Percentiles rank a stretch among this genome's conserved stretches.
Evolutionary conservation across 495 filamentous ascomycete genomes (phyloP).

Genomic region (Cercophora scortea): DNA sequence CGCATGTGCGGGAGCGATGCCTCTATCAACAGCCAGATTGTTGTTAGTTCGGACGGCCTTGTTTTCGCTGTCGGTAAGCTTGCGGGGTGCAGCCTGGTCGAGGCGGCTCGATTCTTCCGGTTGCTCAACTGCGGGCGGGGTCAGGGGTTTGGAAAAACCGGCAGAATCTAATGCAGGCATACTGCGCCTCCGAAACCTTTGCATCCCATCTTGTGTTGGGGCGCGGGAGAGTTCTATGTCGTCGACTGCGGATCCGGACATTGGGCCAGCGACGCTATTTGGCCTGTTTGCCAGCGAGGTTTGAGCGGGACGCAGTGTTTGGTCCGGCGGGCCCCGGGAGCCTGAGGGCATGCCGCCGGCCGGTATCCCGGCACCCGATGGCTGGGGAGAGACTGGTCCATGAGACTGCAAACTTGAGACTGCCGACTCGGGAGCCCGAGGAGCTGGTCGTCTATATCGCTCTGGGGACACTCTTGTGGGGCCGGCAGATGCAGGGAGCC

Average conservation of each 20-base stretch:
- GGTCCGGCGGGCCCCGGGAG: conserved; percentile 20
- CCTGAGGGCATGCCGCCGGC: conserved; percentile 2
- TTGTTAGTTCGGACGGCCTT: conserved; percentile 19
- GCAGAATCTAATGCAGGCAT: conserved; percentile 70
- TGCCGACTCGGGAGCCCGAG: conserved; percentile 33
- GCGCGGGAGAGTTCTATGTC: conserved; percentile 44
- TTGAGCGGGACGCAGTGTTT: conserved; percentile 23
- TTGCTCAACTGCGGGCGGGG: conserved; percentile 31
- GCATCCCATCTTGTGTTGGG: conserved; percentile 52
- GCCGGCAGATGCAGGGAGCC: too few relatives aligned
- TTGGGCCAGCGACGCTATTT: conserved; percentile 36
- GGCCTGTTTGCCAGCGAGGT: conserved; percentile 26
- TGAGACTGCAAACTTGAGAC: conserved; percentile 14
- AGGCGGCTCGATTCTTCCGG: conserved; percentile 30
- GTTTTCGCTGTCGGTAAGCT: conserved; percentile 29
- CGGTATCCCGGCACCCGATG: conserved; percentile 13
- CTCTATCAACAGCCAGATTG: conserved; percentile 10
- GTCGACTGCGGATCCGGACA: conserved; percentile 36
- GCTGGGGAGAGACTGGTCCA: conserved; percentile 23
- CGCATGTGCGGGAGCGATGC: conserved; percentile 17
- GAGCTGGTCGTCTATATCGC: conserved; percentile 44
- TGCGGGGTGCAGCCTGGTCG: conserved; percentile 24
- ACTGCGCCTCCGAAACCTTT: conserved; percentile 75
- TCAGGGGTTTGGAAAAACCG: conserved; percentile 37
- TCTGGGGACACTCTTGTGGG: conserved; percentile 42